Evolutionary conservation across 2,329 filamentous ascomycete species (phyloP).

Genomic region (Apiospora pterosperma): DNA sequence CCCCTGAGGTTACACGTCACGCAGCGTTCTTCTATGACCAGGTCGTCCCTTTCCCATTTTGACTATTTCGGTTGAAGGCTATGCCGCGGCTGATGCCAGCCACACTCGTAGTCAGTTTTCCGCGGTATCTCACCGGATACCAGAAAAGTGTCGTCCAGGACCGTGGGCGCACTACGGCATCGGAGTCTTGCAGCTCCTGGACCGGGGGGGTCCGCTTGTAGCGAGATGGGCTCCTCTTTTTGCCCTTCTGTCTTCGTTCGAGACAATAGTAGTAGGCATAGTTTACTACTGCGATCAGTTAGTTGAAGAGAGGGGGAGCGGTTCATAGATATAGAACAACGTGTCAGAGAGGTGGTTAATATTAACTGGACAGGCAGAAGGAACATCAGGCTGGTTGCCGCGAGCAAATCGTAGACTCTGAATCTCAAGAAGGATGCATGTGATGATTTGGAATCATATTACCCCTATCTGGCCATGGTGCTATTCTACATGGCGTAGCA

Average conservation of each 20-base stretch:
- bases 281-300: not conserved
- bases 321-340: not conserved
- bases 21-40: conserved; percentile 49
- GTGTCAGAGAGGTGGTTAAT: not conserved
- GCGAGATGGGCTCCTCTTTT: conserved; percentile 40
- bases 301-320: not conserved
- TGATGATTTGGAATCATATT: no score
- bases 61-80: conserved; percentile 19
- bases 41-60: conserved; percentile 44
- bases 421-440: no score
- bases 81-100: conserved; percentile 40
- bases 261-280: not conserved
- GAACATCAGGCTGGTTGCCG: no score
- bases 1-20: conserved; percentile 50
- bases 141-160: conserved; percentile 47
- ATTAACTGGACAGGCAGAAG: no score
- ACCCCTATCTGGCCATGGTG: not conserved
- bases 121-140: conserved; percentile 52
- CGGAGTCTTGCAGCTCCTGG: conserved; percentile 40
- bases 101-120: conserved; percentile 44
- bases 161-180: conserved; percentile 39
- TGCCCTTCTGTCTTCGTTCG: no score
- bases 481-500: no score
- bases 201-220: conserved; percentile 51
- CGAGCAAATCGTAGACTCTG: no score